A percentile compares a stretch with the other conserved stretches of the same genome.
These are phyloP conservation scores for Xylaria flabelliformis DNA, from an alignment of 495 filamentous ascomycete species.

Conservation along the genomic window DNA sequence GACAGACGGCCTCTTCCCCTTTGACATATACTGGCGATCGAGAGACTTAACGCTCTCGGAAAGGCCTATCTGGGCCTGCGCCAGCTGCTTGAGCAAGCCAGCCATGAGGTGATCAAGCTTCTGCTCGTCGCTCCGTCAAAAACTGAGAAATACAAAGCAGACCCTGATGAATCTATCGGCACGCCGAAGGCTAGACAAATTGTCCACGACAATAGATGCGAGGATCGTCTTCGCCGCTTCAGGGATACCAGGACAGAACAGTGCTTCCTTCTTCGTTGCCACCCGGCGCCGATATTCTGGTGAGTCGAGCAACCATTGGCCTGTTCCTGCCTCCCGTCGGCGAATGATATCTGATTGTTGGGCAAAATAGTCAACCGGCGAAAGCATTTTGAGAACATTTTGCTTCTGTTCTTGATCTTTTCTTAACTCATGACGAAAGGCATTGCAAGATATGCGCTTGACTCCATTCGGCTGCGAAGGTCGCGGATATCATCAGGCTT, in stretches of 20 bases:
- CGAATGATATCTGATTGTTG: background rate
- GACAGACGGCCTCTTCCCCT: background rate
- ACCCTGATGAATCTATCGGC: background rate
- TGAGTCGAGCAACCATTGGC: constrained; percentile 14
- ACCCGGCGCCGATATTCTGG: background rate
- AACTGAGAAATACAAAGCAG: background rate
- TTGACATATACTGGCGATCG: background rate
- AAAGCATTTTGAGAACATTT: background rate
- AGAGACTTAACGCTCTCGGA: background rate
- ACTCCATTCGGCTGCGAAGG: background rate
- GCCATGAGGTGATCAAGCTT: background rate
- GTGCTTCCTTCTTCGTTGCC: too few relatives aligned
- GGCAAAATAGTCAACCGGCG: background rate
- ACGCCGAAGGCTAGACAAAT: background rate
- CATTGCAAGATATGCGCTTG: background rate
- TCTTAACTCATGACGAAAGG: background rate
- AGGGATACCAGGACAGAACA: too few relatives aligned
- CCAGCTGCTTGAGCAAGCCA: background rate
- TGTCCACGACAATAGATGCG: constrained; percentile 4
- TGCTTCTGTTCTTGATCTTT: background rate
- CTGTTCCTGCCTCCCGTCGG: background rate
- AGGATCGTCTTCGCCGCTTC: too few relatives aligned
- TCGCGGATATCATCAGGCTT: background rate
- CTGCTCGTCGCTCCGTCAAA: background rate
- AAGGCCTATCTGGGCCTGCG: background rate